Evolutionary conservation across 345 rosid genomes (phyloP), one percentile per base, ranked within the genome.

Genomic region (Eucalyptus sp.): DNA sequence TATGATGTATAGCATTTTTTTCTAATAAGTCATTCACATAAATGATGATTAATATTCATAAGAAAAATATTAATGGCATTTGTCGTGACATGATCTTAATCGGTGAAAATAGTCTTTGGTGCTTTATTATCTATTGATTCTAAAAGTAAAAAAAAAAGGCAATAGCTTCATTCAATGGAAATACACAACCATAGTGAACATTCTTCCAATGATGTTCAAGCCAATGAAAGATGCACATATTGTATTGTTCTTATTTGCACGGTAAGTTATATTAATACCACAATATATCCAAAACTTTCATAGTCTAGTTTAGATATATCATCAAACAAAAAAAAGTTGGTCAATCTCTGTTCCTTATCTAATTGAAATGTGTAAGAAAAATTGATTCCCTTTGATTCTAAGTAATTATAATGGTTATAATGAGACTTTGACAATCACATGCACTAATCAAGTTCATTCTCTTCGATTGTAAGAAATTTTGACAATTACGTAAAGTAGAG

Each of bases 321-420:
- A 56, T 56, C 29, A 56, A 56, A 56, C 5, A 8, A 56, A 56
- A 22, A 18, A 22, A 22, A 22, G 11, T 56, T 24, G 13, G 27
- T 56, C 27, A 56, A 20, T 56, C 12, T 56, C 0, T 56, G 0
- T 56, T 0, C 13, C 62, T 56, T 56, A 56, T 56, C 2, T 0
- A 0, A 56, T 56, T 56, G 29, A 56, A 56, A 56, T 56, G 13
- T 56, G 11, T 24, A 24, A 22, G 5, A 56, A 56, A 56, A 56
- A 56, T 24, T 10, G 6, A 5, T 0, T 56, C 5, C 5, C 2
- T 0, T 1, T 1, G 6, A 56, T 56, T 56, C 0, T 20, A 56
- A 56, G 62, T 22, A 56, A 56, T 22, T 56, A 22, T 22, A 24
- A 56, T 10, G 62, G 13, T 56, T 56, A 22, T 56, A 56, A 22